Percentiles rank a stretch among this genome's conserved stretches.
phyloP scores from a whole-genome alignment of 2,329 filamentous ascomycete genomes.

The Huntiella savannae region DNA sequence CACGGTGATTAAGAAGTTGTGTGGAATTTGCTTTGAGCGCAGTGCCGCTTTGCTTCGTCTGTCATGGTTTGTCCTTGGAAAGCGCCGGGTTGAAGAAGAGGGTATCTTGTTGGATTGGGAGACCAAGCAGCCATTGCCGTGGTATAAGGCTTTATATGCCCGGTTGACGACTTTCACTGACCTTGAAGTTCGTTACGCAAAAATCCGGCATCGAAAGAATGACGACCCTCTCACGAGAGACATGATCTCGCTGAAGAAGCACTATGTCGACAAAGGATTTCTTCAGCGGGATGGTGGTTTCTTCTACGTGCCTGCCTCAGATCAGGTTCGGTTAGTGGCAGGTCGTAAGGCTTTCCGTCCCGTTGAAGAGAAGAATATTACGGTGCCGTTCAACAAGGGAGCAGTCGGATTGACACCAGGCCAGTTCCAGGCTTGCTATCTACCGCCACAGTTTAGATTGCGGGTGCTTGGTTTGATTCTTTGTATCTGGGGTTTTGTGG shows the following conservation, averaged over 20 bases:
- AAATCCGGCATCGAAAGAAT: neutral
- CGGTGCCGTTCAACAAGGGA: neutral
- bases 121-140: conserved; percentile 25
- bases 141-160: conserved; percentile 26
- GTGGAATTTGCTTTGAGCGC: conserved; percentile 87
- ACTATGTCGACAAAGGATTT: neutral
- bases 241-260: neutral
- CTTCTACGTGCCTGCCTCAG: conserved; percentile 81
- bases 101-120: conserved; percentile 31
- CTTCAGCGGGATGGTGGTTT: conserved; percentile 58
- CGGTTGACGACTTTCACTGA: neutral
- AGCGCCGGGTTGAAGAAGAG: conserved; percentile 65
- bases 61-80: conserved; percentile 84
- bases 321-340: conserved; percentile 86
- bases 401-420: conserved; percentile 33
- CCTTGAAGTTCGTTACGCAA: neutral
- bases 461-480: conserved; percentile 74
- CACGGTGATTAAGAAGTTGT: conserved; percentile 66
- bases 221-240: neutral
- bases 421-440: conserved; percentile 53
- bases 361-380: conserved; percentile 28
- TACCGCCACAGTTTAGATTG: conserved; percentile 67
- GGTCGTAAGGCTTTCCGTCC: conserved; percentile 63
- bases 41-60: conserved; percentile 66
- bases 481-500: conserved; percentile 84